Conservation (phyloP, 2,329 filamentous ascomycete species). For the Aspergillus sergii region DNA sequence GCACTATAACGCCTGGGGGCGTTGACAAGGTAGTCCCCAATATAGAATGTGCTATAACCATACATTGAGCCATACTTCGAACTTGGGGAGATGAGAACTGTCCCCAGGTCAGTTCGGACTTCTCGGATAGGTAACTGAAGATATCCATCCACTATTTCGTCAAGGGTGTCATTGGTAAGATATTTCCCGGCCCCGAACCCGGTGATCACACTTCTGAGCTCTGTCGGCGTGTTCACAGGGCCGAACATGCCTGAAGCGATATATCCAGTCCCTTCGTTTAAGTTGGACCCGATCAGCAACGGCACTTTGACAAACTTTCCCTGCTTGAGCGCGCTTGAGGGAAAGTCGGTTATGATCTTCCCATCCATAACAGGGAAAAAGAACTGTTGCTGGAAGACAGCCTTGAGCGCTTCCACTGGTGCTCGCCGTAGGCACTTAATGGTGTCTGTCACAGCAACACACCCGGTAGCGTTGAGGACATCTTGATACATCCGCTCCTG, state of each 20-base stretch:
- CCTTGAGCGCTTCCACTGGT: conserved; percentile 6
- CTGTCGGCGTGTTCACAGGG: not conserved
- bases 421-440: conserved; percentile 13
- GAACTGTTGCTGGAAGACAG: conserved; percentile 2
- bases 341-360: conserved; percentile 1
- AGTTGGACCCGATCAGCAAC: conserved; percentile 15
- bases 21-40: conserved; percentile 16
- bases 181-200: not conserved
- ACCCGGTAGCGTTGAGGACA: conserved; percentile 14
- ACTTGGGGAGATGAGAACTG: conserved; percentile 2
- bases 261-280: conserved; percentile 13
- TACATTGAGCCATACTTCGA: conserved; percentile 15
- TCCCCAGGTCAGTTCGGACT: not conserved
- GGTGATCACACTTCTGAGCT: not conserved
- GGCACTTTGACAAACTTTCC: conserved; percentile 12
- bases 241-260: not conserved
- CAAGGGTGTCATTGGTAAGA: not conserved
- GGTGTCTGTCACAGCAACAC: not conserved
- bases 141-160: not conserved
- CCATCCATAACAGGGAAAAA: conserved; percentile 16
- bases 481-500: conserved; percentile 9
- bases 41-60: conserved; percentile 12
- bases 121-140: not conserved
- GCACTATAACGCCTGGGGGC: conserved; percentile 14
- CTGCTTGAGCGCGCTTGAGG: not conserved